Percentiles rank a stretch among this genome's conserved stretches.
These are phyloP conservation scores for Saccharomycopsis oosterbeekiorum DNA, from an alignment of 805 yeast genomes.

Conservation along the genomic window DNA sequence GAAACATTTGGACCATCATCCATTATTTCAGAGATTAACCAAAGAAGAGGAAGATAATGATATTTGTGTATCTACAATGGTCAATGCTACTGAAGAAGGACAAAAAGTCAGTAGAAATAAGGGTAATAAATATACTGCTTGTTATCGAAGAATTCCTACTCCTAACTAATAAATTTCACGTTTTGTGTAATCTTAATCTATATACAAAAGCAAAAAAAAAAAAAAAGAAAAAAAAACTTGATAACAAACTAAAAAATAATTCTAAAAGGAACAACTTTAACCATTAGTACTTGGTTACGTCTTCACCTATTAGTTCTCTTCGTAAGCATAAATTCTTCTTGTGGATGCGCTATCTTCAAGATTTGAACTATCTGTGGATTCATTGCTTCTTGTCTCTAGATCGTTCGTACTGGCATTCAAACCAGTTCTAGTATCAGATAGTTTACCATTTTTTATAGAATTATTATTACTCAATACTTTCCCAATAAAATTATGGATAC, in stretches of 20 bases:
- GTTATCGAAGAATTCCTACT: conserved; percentile 64
- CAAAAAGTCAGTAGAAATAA: conserved; percentile 88
- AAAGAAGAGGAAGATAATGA: conserved; percentile 75
- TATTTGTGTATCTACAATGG: conserved; percentile 78
- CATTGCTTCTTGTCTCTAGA: conserved; percentile 7
- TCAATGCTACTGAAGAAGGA: conserved; percentile 93
- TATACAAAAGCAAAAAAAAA: not conserved
- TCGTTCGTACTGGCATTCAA: conserved; percentile 3
- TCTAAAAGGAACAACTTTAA: not conserved
- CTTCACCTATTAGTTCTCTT: not conserved
- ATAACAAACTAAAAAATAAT: not conserved
- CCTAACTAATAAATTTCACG: conserved; percentile 30
- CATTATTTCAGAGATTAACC: conserved; percentile 72
- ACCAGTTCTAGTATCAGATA: not conserved
- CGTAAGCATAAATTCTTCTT: not conserved
- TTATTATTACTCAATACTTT: conserved; percentile 22
- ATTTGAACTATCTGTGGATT: not conserved
- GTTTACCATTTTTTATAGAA: not conserved
- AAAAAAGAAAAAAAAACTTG: conserved; percentile 24
- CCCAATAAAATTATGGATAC: conserved; percentile 30
- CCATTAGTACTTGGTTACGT: not conserved
- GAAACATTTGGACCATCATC: conserved; percentile 80
- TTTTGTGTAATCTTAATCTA: not conserved
- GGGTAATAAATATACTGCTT: conserved; percentile 82
- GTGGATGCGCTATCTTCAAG: not conserved